Evolutionary conservation across 192 early-diverging fungal species (phyloP).

Genomic region (Paraglomus brasilianum): DNA sequence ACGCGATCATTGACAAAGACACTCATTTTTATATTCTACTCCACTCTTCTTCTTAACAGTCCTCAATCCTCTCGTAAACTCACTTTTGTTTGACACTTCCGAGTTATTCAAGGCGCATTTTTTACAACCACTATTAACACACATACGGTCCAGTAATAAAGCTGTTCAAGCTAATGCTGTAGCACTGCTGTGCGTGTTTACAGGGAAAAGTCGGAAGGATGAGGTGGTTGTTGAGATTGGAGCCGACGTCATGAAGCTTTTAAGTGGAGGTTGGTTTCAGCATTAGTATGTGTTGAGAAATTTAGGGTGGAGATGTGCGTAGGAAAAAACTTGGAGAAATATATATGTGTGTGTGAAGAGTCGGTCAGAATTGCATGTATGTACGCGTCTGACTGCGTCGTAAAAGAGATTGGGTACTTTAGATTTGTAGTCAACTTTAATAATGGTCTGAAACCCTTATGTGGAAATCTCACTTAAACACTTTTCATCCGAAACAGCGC

Average conservation of each 20-base stretch:
- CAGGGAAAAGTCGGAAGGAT: conserved; percentile 44
- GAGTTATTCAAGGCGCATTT: conserved; percentile 59
- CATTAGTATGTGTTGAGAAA: conserved; percentile 7
- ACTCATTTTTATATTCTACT: not conserved
- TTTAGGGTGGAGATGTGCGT: conserved; percentile 27
- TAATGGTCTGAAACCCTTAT: no score
- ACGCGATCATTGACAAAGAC: not conserved
- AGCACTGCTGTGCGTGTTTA: conserved; percentile 60
- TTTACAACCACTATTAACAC: conserved; percentile 61
- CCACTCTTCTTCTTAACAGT: conserved; percentile 40
- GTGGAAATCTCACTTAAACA: no score
- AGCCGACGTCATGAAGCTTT: conserved; percentile 55
- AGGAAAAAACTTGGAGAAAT: no score
- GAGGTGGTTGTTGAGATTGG: conserved; percentile 58
- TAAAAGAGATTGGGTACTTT: no score
- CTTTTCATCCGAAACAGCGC: no score
- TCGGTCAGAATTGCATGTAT: no score
- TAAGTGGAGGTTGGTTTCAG: conserved; percentile 18
- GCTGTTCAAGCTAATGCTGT: conserved; percentile 54
- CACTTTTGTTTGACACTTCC: conserved; percentile 62
- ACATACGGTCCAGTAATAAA: conserved; percentile 67
- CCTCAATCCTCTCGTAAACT: conserved; percentile 48
- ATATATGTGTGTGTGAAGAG: no score
- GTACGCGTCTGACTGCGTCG: no score
- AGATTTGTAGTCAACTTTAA: no score